A percentile compares a stretch with the other conserved stretches of the same genome.
These are phyloP conservation scores for Ostreobium quekettii DNA, from an alignment of 139 green algal genomes.

Conservation along the genomic window DNA sequence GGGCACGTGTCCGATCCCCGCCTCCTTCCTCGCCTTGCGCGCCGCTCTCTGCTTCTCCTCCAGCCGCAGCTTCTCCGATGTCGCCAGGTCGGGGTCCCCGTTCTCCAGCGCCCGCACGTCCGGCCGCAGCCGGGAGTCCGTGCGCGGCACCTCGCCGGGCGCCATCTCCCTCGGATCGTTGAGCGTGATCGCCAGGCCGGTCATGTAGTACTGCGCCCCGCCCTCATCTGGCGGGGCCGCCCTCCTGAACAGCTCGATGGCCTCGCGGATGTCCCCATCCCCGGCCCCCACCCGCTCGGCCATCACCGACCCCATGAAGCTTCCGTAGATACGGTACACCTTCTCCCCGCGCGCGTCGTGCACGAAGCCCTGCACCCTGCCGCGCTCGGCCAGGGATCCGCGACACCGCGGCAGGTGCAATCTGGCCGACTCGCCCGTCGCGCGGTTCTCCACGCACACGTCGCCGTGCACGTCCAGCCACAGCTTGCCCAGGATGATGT, in stretches of 20 bases:
- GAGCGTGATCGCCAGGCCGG: constrained; percentile 65
- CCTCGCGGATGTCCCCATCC: neutral
- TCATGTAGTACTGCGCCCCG: constrained; percentile 28
- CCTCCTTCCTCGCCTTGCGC: constrained; percentile 25
- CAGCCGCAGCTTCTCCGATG: constrained; percentile 72
- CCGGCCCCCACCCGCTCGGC: constrained; percentile 17
- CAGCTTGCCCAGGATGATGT: constrained; percentile 85
- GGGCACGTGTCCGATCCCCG: constrained; percentile 28
- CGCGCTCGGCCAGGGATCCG: constrained; percentile 26
- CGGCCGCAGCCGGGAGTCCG: constrained; percentile 67
- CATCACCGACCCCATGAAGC: neutral
- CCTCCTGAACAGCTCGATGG: constrained; percentile 18
- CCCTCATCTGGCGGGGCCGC: constrained; percentile 5
- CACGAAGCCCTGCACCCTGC: constrained; percentile 31
- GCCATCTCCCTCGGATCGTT: constrained; percentile 72
- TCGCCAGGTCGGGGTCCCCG: constrained; percentile 42
- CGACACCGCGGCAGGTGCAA: constrained; percentile 35
- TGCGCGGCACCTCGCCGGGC: constrained; percentile 46
- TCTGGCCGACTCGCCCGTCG: constrained; percentile 30
- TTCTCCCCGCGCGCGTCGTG: constrained; percentile 23
- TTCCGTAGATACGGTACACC: constrained; percentile 7
- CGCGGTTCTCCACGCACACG: constrained; percentile 55
- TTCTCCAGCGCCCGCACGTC: constrained; percentile 51
- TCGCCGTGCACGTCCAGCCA: constrained; percentile 79
- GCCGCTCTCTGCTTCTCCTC: constrained; percentile 69